Evolutionary conservation across 495 filamentous ascomycete genomes (phyloP).

Genomic region (Neurospora sp.): DNA sequence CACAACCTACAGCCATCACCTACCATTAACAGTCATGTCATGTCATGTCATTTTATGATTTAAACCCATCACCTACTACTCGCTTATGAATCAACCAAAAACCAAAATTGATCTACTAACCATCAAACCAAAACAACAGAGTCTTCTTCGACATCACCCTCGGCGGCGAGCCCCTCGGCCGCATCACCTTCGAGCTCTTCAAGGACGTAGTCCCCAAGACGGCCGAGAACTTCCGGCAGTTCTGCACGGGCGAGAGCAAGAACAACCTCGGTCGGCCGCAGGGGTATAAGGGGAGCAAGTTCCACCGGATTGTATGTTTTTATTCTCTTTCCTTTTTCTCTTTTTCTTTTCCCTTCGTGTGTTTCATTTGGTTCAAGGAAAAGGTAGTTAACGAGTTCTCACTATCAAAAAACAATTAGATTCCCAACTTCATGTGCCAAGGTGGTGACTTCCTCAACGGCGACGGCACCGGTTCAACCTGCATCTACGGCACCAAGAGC

Average conservation of each 20-base stretch:
- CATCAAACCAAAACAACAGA: conserved; percentile 16
- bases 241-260: conserved; percentile 91
- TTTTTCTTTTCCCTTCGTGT: no score
- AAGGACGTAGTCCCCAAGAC: conserved; percentile 73
- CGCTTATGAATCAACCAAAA: no score
- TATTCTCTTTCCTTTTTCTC: neutral
- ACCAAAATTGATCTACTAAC: no score
- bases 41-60: neutral
- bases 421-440: conserved; percentile 93
- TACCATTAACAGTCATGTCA: neutral
- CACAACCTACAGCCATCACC: neutral
- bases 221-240: conserved; percentile 94
- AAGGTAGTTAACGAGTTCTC: no score
- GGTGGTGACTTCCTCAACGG: conserved; percentile 95
- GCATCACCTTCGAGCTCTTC: conserved; percentile 92
- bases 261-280: conserved; percentile 68
- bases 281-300: conserved; percentile 90
- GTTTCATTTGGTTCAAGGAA: no score
- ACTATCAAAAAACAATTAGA: conserved; percentile 37
- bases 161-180: conserved; percentile 81
- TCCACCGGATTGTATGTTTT: conserved; percentile 78
- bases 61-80: no score
- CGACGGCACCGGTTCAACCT: conserved; percentile 80
- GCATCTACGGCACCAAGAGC: conserved; percentile 73
- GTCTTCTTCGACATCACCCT: conserved; percentile 94